A percentile compares a stretch with the other conserved stretches of the same genome.
phyloP scores from a whole-genome alignment of 2,329 filamentous ascomycete species.

The Nigrograna mackinnonii region DNA sequence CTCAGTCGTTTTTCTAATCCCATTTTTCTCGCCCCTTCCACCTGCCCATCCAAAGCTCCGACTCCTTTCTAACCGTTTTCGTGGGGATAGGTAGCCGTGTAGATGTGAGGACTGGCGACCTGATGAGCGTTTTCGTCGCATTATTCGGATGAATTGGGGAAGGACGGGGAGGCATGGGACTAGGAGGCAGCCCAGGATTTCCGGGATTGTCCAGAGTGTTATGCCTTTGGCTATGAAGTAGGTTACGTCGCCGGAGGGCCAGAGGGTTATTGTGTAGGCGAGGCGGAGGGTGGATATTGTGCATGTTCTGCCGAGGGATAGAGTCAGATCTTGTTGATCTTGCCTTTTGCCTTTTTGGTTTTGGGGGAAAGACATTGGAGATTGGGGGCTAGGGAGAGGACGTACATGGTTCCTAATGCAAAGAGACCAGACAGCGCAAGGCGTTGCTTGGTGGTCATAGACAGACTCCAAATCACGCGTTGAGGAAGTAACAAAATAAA shows the following conservation, averaged over 20 bases:
- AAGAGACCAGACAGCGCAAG: conserved; percentile 1
- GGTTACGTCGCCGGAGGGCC: conserved; percentile 1
- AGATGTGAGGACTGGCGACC: no score
- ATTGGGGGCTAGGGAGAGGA: no score
- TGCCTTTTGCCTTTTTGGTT: no score
- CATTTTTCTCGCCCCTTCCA: no score
- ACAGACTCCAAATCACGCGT: conserved; percentile 3
- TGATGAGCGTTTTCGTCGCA: background rate
- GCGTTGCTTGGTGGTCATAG: background rate
- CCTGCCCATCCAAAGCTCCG: no score
- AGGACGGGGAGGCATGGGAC: conserved; percentile 1
- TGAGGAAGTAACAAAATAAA: conserved; percentile 6
- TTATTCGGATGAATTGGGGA: conserved; percentile 3
- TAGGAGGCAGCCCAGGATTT: conserved; percentile 1
- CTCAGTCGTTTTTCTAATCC: no score
- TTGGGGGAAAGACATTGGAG: no score
- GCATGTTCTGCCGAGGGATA: conserved; percentile 2
- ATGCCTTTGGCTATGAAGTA: conserved; percentile 3
- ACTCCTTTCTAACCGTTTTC: no score
- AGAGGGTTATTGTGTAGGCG: background rate
- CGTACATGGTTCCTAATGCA: conserved; percentile 1
- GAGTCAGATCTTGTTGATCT: no score
- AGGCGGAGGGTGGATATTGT: conserved; percentile 1
- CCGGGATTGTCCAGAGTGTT: conserved; percentile 1
- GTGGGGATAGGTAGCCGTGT: no score